A percentile compares a stretch with the other conserved stretches of the same genome.
These are phyloP conservation scores for Lizanozyma gosingica DNA, from an alignment of 1,139 yeast genomes.

Conservation along the genomic window DNA sequence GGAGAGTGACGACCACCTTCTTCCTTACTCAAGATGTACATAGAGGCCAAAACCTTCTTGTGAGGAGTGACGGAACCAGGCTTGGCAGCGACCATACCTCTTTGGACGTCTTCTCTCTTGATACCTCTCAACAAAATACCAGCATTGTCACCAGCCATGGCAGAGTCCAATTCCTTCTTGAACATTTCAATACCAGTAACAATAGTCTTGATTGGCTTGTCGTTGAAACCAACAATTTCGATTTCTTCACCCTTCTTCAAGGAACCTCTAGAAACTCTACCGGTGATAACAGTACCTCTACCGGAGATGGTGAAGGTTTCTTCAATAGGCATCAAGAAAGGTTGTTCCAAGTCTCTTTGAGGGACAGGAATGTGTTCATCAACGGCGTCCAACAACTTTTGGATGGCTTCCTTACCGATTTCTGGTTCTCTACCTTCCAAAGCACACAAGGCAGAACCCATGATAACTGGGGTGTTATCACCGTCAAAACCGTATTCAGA, in stretches of 20 bases:
- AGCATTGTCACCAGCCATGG: conserved; percentile 99
- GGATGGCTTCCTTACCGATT: conserved; percentile 82
- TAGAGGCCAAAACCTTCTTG: conserved; percentile 87
- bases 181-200: conserved; percentile 99
- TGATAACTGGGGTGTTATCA: conserved; percentile 93
- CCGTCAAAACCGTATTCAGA: conserved; percentile 93
- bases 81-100: conserved; percentile 97
- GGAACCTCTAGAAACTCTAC: conserved; percentile 97
- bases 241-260: conserved; percentile 97
- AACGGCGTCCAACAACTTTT: conserved; percentile 80
- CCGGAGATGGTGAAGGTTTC: conserved; percentile 97
- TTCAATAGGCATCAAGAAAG: conserved; percentile 96
- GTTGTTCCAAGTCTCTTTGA: conserved; percentile 88
- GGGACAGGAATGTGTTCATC: conserved; percentile 97
- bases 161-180: conserved; percentile 95
- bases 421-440: conserved; percentile 83
- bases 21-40: conserved; percentile 87
- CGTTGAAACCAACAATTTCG: conserved; percentile 90
- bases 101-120: conserved; percentile 91
- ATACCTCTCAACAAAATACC: conserved; percentile 97
- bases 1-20: conserved; percentile 99
- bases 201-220: conserved; percentile 81
- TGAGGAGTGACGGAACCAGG: conserved; percentile 90
- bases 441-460: conserved; percentile 99
- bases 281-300: conserved; percentile 99